Evolutionary conservation across 164 flowering plant species (phyloP).

Genomic region (Liquidambar formosana): DNA sequence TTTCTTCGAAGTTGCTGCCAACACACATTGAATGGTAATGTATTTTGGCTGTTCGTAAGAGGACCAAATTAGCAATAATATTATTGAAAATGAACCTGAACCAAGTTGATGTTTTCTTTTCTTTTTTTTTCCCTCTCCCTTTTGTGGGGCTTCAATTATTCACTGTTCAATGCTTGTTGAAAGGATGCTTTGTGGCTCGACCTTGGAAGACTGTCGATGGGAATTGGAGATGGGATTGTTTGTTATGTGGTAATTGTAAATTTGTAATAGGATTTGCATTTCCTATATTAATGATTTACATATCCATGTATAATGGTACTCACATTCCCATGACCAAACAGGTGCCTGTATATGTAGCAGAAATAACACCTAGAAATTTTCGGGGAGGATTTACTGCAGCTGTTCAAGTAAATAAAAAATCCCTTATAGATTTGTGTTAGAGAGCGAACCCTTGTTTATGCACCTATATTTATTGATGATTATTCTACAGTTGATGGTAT

Average conservation of each 20-base stretch:
- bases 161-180: neutral
- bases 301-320: neutral
- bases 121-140: neutral
- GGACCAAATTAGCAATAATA: no score
- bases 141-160: neutral
- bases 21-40: no score
- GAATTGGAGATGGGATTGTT: constrained; percentile 38
- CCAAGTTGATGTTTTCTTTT: no score
- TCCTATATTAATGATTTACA: neutral
- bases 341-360: constrained; percentile 53
- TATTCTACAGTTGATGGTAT: constrained; percentile 40
- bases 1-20: no score
- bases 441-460: neutral
- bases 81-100: no score
- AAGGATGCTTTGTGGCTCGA: constrained; percentile 46
- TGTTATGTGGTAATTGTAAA: constrained; percentile 43
- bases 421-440: no score
- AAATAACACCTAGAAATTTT: constrained; percentile 53
- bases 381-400: constrained; percentile 43
- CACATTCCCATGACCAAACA: neutral
- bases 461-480: neutral
- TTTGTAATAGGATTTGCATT: neutral
- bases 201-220: constrained; percentile 45
- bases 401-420: constrained; percentile 31
- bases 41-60: no score